Conservation (phyloP, 1,284 basidiomycete species). For the Sporisorium scitamineum region DNA sequence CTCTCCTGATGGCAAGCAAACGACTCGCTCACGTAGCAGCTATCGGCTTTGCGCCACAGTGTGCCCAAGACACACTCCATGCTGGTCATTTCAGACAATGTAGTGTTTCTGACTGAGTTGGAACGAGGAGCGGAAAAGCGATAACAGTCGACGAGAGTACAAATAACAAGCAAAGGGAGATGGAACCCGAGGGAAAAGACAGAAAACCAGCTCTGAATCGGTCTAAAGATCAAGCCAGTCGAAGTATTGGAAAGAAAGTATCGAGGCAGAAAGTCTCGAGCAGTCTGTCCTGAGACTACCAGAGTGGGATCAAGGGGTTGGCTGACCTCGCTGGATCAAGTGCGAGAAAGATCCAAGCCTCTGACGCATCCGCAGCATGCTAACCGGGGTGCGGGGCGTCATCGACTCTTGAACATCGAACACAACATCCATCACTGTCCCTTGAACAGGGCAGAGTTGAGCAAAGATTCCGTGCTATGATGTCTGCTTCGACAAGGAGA, state of each 20-base stretch:
- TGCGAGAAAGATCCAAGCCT: constrained; percentile 1
- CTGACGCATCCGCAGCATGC: constrained; percentile 26
- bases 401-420: constrained; percentile 10
- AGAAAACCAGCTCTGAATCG: constrained; percentile 4
- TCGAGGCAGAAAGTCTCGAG: constrained; percentile 15
- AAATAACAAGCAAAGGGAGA: constrained; percentile 3
- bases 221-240: constrained; percentile 10
- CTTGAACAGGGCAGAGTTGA: not conserved
- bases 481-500: not conserved
- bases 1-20: not conserved
- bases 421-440: not conserved
- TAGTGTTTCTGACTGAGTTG: not conserved
- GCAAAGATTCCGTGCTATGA: not conserved
- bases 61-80: not conserved
- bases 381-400: constrained; percentile 24
- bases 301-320: not conserved
- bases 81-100: not conserved
- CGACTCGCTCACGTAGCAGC: too few relatives aligned
- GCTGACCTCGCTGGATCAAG: not conserved
- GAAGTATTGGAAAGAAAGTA: not conserved
- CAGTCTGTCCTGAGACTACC: constrained; percentile 28
- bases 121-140: constrained; percentile 4
- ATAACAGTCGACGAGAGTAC: constrained; percentile 24
- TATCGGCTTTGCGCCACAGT: too few relatives aligned
- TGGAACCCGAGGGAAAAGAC: not conserved